Percentiles rank a stretch among this genome's conserved stretches.
Conservation (phyloP, 768 basidiomycete species). For the Hortiboletus flavorubellus region DNA sequence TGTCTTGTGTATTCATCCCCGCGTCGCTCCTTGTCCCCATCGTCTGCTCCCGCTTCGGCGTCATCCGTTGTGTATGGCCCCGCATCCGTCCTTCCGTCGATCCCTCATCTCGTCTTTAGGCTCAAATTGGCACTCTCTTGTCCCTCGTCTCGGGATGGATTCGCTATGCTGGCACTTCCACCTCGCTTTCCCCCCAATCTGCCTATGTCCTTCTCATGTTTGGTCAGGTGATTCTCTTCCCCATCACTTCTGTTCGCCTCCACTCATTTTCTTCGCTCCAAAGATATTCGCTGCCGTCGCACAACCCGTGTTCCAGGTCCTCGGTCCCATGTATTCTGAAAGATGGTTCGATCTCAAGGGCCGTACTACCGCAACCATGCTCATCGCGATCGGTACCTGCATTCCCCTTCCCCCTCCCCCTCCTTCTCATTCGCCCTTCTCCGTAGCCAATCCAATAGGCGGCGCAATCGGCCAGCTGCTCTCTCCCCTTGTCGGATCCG, state of each 20-base stretch:
- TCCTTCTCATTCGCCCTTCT: background rate
- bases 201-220: slow-evolving; percentile 67
- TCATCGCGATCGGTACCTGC: slow-evolving; percentile 43
- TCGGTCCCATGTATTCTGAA: slow-evolving; percentile 80
- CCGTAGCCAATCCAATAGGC: slow-evolving; percentile 68
- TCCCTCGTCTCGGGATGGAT: slow-evolving; percentile 71
- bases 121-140: slow-evolving; percentile 50
- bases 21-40: slow-evolving; percentile 57
- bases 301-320: slow-evolving; percentile 72
- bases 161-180: slow-evolving; percentile 66
- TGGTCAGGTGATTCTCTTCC: slow-evolving; percentile 51
- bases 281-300: slow-evolving; percentile 63
- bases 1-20: slow-evolving; percentile 61
- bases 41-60: slow-evolving; percentile 54
- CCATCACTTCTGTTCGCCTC: background rate
- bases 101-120: slow-evolving; percentile 39
- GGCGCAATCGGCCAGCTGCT: slow-evolving; percentile 70
- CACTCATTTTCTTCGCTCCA: background rate
- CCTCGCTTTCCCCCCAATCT: slow-evolving; percentile 46
- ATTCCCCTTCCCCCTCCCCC: background rate
- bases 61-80: slow-evolving; percentile 58
- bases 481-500: slow-evolving; percentile 55
- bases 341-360: slow-evolving; percentile 77
- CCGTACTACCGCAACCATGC: slow-evolving; percentile 76
- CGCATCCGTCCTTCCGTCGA: background rate